These are phyloP conservation scores for Rhodotorula toruloides DNA, from an alignment of 768 basidiomycete species.

Conservation along the genomic window DNA sequence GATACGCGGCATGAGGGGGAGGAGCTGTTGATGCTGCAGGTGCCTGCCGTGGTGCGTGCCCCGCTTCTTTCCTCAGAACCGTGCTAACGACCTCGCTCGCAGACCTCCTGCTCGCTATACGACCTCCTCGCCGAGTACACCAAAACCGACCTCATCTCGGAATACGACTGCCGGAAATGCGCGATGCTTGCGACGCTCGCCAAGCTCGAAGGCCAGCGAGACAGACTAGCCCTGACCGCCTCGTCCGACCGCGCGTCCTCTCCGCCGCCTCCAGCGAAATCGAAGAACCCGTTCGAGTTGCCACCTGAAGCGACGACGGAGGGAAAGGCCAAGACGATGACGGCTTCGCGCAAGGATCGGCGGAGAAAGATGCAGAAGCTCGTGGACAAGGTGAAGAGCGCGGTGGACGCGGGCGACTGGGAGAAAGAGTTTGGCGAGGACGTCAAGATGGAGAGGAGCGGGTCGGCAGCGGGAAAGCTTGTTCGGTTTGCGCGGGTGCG, in stretches of 20 bases:
- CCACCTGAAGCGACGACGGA: conserved; percentile 31
- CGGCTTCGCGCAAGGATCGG: conserved; percentile 68
- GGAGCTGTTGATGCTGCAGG: conserved; percentile 73
- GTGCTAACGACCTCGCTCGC: conserved; percentile 17
- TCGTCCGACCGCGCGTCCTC: conserved; percentile 17
- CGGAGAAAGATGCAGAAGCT: conserved; percentile 66
- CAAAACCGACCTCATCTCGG: conserved; percentile 69
- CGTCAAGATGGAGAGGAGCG: conserved; percentile 69
- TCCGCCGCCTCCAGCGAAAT: neutral
- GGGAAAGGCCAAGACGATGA: conserved; percentile 47
- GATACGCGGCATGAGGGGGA: conserved; percentile 80
- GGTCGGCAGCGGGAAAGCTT: conserved; percentile 76
- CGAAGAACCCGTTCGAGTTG: conserved; percentile 33
- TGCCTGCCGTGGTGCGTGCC: conserved; percentile 61
- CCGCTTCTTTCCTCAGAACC: conserved; percentile 1
- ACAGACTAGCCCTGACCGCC: conserved; percentile 51
- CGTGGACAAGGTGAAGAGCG: conserved; percentile 58
- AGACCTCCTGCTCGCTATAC: conserved; percentile 67
- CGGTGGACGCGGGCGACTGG: conserved; percentile 67
- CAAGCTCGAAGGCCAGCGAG: conserved; percentile 60
- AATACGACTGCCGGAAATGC: conserved; percentile 88
- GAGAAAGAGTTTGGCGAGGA: conserved; percentile 74
- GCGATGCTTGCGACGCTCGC: conserved; percentile 71
- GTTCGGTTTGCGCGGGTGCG: conserved; percentile 84
- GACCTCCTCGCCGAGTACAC: conserved; percentile 86